A percentile compares a stretch with the other conserved stretches of the same genome.
phyloP scores from a whole-genome alignment of 305 asterid genomes.

The Fraxinus velutina region DNA sequence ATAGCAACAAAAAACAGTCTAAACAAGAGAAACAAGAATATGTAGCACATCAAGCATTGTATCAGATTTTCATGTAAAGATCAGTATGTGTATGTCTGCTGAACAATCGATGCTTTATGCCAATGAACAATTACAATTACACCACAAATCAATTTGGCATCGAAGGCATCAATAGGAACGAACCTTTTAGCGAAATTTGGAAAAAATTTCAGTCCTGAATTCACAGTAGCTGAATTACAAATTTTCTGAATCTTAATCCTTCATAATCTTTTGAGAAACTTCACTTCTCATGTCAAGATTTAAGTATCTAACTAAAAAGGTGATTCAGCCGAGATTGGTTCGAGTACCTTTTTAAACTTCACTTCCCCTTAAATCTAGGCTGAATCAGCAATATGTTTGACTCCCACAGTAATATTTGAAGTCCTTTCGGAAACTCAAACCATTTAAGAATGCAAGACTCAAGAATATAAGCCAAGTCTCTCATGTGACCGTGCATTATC shows the following conservation, averaged over 20 bases:
- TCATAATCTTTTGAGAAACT: background rate
- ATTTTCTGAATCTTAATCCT: background rate
- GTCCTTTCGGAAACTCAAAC: background rate
- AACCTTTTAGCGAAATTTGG: background rate
- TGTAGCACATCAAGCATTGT: background rate
- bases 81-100: background rate
- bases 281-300: background rate
- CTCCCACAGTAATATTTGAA: background rate
- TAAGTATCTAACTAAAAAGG: background rate
- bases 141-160: background rate
- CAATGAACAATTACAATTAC: conserved; percentile 4
- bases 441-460: background rate
- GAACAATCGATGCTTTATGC: background rate
- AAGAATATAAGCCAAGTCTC: background rate
- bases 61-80: background rate
- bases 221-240: background rate
- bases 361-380: background rate
- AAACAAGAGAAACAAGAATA: background rate
- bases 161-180: background rate
- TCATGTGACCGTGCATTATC: background rate
- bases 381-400: background rate
- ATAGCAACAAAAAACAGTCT: background rate
- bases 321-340: background rate
- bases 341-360: background rate
- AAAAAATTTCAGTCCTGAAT: background rate